These are phyloP conservation scores for Achaetomium macrosporum DNA, from an alignment of 2,329 filamentous ascomycete genomes.

Conservation along the genomic window DNA sequence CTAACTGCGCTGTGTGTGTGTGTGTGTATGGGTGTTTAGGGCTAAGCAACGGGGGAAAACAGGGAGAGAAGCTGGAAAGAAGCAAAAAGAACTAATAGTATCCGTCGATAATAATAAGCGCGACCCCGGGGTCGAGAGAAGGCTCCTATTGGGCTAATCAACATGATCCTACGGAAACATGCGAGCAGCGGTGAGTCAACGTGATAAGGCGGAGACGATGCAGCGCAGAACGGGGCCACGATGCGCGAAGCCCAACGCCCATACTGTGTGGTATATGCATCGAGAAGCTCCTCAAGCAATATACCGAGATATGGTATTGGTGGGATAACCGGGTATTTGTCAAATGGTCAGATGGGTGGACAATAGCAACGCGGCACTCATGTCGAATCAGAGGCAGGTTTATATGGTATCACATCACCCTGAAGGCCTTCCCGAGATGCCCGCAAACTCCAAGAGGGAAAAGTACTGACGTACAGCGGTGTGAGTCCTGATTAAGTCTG, in stretches of 20 bases:
- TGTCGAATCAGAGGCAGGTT: background rate
- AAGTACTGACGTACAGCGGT: constrained; percentile 9
- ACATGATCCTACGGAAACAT: too few relatives aligned
- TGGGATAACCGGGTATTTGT: too few relatives aligned
- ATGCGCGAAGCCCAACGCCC: too few relatives aligned
- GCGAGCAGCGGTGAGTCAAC: too few relatives aligned
- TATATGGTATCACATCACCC: constrained; percentile 4
- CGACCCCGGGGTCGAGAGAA: background rate
- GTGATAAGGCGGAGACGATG: too few relatives aligned
- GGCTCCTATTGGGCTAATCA: too few relatives aligned
- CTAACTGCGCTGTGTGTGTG: background rate
- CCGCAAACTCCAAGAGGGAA: background rate
- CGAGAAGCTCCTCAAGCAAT: too few relatives aligned
- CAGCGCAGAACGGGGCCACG: too few relatives aligned
- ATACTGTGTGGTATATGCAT: too few relatives aligned
- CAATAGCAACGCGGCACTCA: background rate
- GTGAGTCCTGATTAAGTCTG: background rate
- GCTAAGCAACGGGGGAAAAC: background rate
- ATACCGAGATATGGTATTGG: too few relatives aligned
- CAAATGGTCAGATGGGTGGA: background rate
- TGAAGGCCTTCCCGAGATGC: background rate
- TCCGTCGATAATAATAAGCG: background rate
- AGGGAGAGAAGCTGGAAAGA: background rate
- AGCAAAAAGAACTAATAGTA: background rate
- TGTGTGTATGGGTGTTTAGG: background rate